Evolutionary conservation across 192 early-diverging fungal genomes (phyloP).

Genomic region (Entrophospora sp.): DNA sequence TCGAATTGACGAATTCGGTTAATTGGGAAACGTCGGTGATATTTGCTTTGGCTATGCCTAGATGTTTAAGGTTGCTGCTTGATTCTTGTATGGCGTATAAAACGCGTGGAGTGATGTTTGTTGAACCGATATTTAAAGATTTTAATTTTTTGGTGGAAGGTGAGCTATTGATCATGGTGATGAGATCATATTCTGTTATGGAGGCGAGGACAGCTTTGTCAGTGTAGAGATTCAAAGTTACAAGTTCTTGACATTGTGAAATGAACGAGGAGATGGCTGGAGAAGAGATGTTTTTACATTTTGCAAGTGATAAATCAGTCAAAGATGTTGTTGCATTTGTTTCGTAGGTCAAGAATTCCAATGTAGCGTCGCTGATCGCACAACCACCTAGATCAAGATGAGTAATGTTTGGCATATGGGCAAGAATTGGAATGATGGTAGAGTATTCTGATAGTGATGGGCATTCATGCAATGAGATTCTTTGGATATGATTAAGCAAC

Average conservation of each 20-base stretch:
- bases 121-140: neutral
- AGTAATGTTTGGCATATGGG: neutral
- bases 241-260: neutral
- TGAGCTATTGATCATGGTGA: neutral
- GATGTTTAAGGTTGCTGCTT: neutral
- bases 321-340: neutral
- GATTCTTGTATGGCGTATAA: neutral
- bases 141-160: neutral
- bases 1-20: neutral
- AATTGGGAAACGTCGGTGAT: neutral
- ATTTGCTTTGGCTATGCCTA: neutral
- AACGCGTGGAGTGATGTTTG: neutral
- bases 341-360: neutral
- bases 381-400: neutral
- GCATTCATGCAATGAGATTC: neutral
- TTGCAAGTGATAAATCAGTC: neutral
- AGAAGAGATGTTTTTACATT: neutral
- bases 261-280: neutral
- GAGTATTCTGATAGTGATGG: neutral
- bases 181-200: neutral
- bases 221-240: neutral
- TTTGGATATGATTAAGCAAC: neutral
- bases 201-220: neutral
- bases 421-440: neutral
- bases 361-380: neutral